Percentiles rank a stretch among this genome's conserved stretches.
phyloP scores from a whole-genome alignment of 2,329 filamentous ascomycete genomes.

The Aspergillus sp. region DNA sequence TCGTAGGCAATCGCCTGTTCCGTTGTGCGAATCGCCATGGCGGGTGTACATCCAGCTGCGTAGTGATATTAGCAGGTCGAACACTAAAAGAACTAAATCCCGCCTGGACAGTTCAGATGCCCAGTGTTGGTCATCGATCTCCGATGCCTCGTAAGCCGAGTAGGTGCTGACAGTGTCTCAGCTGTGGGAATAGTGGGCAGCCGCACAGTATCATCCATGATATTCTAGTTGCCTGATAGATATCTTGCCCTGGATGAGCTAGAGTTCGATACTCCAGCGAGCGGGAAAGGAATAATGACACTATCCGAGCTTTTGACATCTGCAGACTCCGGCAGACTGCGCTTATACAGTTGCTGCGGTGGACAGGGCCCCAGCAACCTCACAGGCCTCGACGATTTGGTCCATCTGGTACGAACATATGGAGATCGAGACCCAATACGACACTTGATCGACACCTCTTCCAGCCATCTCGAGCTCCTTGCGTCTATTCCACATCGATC shows the following conservation, averaged over 20 bases:
- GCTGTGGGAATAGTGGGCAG: not conserved
- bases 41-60: not conserved
- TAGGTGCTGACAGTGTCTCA: not conserved
- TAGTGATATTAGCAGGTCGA: not conserved
- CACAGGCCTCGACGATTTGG: not conserved
- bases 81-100: not conserved
- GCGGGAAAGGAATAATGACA: not conserved
- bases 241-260: not conserved
- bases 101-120: not conserved
- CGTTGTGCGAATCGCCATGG: not conserved
- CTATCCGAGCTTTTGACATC: not conserved
- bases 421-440: not conserved
- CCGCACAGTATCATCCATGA: not conserved
- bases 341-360: not conserved
- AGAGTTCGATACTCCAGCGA: no score
- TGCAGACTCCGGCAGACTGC: not conserved
- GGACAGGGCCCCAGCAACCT: not conserved
- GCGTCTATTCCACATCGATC: not conserved
- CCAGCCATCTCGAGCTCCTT: not conserved
- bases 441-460: not conserved
- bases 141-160: not conserved
- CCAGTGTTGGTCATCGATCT: not conserved
- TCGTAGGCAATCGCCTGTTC: slow-evolving; percentile 1
- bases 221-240: not conserved
- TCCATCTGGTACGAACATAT: not conserved